Base-by-base conservation (phyloP, 1,139 yeast species). In the Torulaspora pretoriensis region DNA sequence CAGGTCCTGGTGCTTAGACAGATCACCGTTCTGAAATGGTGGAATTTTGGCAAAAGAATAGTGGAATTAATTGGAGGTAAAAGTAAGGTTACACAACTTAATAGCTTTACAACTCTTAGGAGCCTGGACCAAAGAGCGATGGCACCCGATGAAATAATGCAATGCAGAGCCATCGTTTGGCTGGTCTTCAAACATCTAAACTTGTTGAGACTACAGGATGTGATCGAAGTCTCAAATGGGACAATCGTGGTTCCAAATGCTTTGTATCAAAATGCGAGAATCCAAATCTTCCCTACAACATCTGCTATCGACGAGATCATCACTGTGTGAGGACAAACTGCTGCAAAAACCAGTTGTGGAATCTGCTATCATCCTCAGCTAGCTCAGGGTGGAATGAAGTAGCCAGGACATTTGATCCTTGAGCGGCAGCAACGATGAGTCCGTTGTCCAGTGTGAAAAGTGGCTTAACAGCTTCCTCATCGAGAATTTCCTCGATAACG, bases 371-470 rank as follows among this genome's bases (percentile, higher is more conserved):
- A 9, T 61, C 63, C 17, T 53, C 59, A 1, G 84, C 69, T 31
- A 86, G 70, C 61, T 86, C 95, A 0, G 95, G 95, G 61, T 86
- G 95, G 64, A 86, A 86, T 2, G 89, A 80, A 0, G 92, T 85
- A 1, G 90, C 94, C 42, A 85, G 64, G 30, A 77, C 70, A 41
- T 72, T 73, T 0, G 83, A 86, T 17, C 45, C 42, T 61, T 85
- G 90, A 56, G 77, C 71, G 2, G 84, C 90, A 0, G 92, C 94
- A 3, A 85, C 94, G 28, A 83, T 73, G 43, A 74, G 60, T 4
- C 49, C 52, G 9, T 43, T 35, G 0, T 74, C 52, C 42, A 78
- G 61, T 9, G 64, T 61, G 45, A 72, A 70, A 36, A 80, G 63
- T 1, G 77, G 62, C 50, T 76, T 68, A 1, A 77, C 76, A 1